Evolutionary conservation across 1,139 yeast species (phyloP).

Genomic region (Pichia inconspicua): DNA sequence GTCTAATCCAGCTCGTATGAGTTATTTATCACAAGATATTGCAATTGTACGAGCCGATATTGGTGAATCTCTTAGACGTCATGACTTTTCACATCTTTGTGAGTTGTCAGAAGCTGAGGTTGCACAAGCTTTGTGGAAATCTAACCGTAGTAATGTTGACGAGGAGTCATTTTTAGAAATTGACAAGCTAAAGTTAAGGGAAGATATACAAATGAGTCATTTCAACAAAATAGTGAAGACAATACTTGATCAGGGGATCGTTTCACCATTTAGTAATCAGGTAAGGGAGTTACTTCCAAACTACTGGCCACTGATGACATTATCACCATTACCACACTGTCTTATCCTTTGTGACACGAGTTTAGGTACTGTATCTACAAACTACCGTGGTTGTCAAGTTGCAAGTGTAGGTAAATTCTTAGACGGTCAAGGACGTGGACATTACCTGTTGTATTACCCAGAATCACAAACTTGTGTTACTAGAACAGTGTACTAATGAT

Average conservation of each 20-base stretch:
- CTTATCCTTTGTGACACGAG: conserved; percentile 60
- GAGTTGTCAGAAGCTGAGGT: conserved; percentile 17
- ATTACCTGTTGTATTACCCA: conserved; percentile 68
- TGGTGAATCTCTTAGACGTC: conserved; percentile 61
- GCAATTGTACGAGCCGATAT: conserved; percentile 66
- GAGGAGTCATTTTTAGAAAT: conserved; percentile 15
- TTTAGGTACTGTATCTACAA: conserved; percentile 63
- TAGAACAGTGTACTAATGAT: conserved; percentile 34
- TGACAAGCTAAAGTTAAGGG: conserved; percentile 19
- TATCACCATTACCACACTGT: conserved; percentile 75
- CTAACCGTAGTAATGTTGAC: not conserved
- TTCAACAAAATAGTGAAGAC: conserved; percentile 75
- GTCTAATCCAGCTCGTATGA: conserved; percentile 70
- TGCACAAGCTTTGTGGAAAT: conserved; percentile 24
- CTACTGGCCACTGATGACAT: conserved; percentile 57
- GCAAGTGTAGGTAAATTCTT: conserved; percentile 60
- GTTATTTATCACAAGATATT: conserved; percentile 78
- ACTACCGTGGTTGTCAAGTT: conserved; percentile 77
- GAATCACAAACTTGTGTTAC: conserved; percentile 42
- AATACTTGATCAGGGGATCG: conserved; percentile 74
- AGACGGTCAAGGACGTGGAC: conserved; percentile 37
- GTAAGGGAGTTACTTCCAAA: conserved; percentile 63
- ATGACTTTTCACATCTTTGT: conserved; percentile 48
- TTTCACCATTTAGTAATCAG: conserved; percentile 66
- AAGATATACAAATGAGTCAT: conserved; percentile 42